Evolutionary conservation across 176 grass and related monocot genomes (phyloP).

Genomic region (Avena atlantica): DNA sequence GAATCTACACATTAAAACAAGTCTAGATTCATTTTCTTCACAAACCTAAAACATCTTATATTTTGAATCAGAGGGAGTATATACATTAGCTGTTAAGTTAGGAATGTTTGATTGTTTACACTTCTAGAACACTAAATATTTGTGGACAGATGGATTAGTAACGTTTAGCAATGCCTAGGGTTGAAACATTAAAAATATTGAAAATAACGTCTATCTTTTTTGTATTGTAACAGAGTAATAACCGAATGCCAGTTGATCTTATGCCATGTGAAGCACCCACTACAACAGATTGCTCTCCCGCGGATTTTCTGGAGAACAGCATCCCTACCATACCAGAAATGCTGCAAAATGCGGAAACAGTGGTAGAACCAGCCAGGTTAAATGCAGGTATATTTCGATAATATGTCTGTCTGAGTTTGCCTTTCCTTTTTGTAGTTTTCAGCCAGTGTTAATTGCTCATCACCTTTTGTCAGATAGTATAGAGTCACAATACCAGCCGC

Average conservation of each 20-base stretch:
- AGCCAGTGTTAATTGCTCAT: conserved; percentile 32
- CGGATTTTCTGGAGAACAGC: conserved; percentile 61
- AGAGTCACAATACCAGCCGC: conserved; percentile 44
- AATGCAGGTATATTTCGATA: conserved; percentile 41
- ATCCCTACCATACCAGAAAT: conserved; percentile 49
- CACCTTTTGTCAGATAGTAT: conserved; percentile 52
- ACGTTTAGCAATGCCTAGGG: neutral
- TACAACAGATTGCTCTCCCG: conserved; percentile 45
- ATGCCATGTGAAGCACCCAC: conserved; percentile 48
- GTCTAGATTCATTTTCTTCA: too few species aligned
- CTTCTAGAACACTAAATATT: neutral
- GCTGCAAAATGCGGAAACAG: conserved; percentile 54
- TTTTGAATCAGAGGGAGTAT: too few species aligned
- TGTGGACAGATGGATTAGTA: neutral
- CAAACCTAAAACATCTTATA: too few species aligned
- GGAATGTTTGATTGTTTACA: neutral
- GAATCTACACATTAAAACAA: too few species aligned
- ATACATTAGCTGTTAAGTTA: neutral
- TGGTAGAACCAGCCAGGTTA: conserved; percentile 60
- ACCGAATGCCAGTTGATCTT: conserved; percentile 51
- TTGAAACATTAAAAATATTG: conserved; percentile 10
- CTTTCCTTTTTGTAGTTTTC: conserved; percentile 23
- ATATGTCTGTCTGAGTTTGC: conserved; percentile 26
- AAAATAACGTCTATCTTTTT: conserved; percentile 11
- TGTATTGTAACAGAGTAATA: conserved; percentile 58